Evolutionary conservation across 2,329 filamentous ascomycete genomes (phyloP).

Genomic region (Cryphonectria naterciae): DNA sequence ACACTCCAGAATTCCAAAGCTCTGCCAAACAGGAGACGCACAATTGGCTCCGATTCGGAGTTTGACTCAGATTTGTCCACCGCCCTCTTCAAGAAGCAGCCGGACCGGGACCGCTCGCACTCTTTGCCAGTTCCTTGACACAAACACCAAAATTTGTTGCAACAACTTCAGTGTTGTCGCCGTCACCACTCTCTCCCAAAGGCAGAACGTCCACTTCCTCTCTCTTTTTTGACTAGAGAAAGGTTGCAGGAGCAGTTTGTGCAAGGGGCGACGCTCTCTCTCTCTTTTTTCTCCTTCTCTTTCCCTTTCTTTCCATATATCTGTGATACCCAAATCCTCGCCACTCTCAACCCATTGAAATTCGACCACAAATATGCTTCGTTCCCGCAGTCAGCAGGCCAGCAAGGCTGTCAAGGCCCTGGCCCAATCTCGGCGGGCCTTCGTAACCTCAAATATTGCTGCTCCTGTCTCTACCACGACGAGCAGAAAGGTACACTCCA

Average conservation of each 20-base stretch:
- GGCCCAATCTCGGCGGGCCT: constrained; percentile 40
- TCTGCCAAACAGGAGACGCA: constrained; percentile 13
- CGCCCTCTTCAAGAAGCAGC: background rate
- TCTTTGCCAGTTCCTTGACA: background rate
- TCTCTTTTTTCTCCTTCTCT: constrained; percentile 15
- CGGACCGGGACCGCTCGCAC: background rate
- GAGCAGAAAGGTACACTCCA: constrained; percentile 45
- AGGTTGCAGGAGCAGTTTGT: background rate
- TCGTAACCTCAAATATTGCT: constrained; percentile 46
- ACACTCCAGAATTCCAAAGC: constrained; percentile 17
- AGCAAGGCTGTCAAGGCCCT: constrained; percentile 48
- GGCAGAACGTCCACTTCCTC: background rate
- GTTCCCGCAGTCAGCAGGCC: constrained; percentile 48
- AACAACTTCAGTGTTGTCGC: constrained; percentile 1
- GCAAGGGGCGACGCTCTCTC: background rate
- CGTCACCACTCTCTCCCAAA: background rate
- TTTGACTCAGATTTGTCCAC: constrained; percentile 11
- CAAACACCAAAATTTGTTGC: background rate
- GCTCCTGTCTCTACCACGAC: constrained; percentile 40
- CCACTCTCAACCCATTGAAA: background rate
- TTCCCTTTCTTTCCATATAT: background rate
- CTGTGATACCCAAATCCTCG: constrained; percentile 22
- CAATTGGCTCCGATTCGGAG: constrained; percentile 15
- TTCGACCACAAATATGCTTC: constrained; percentile 48
- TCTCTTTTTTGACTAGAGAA: background rate